Evolutionary conservation across 495 filamentous ascomycete species (phyloP), one percentile per base, ranked within the genome.

Genomic region (Chaetomidium leptoderma): DNA sequence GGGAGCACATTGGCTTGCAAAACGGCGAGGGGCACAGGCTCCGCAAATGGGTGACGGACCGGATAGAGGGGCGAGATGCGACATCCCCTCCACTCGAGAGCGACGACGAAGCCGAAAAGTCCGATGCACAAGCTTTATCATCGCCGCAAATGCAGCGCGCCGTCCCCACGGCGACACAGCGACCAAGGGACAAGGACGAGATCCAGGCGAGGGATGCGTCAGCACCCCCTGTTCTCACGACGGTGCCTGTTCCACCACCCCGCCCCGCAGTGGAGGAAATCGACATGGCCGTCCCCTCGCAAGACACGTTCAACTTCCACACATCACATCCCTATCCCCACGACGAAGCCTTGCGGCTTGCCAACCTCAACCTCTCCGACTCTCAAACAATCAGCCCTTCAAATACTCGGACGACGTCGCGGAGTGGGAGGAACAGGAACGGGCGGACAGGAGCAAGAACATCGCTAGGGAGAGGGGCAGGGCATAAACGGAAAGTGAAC

Each of bases 1-100:
- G 81, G 62, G 84, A 90, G 66, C 82, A 88, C 60, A 78, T 95
- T 36, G 89, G 89, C 14, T 63, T 91, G 17, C 79, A 77, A 27
- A 87, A 91, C 67, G 89, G 90, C 33, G 91, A 93, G 66, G 90
- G 87, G 4, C 90, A 85, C 84, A 79, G 74, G 60, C 81, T 97
- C 26, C 78, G 91, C 59, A 85, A 85, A 70, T 97, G 92, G 92
- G 89, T 85, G 23, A 88, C 85, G 9, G 89, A 93, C 69, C 81
- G 87, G 45, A 73, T 86, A 35, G 86, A 90, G 51, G 87, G 86
- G 26, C 74, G 79, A 35, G 77, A 77, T 21, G 54, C 72, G 10
- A 63, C 61, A 13, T 65, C 74, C 0, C 66, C 70, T 23, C 78
- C 73, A 29, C 73, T 76, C 35, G 85, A 91, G 27, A 91, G 87